Base-by-base conservation (phyloP, 768 basidiomycete genomes). In the Naganishia kalamii region DNA sequence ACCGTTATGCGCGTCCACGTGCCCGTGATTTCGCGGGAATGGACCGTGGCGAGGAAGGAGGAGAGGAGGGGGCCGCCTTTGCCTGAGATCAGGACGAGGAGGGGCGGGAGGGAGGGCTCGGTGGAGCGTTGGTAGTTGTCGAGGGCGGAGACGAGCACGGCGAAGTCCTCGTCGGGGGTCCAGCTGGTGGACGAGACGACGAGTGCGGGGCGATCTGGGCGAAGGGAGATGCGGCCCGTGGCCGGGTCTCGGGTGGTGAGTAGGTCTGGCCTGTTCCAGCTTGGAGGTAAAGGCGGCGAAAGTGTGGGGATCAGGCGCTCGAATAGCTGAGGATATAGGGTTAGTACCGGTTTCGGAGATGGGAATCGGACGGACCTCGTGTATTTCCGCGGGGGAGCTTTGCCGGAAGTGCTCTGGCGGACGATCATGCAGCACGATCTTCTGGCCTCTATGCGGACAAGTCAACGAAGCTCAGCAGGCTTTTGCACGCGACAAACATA, bases 161-260 rank as follows among this genome's bases (percentile, higher is more conserved):
- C 80, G 69, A 99, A 97, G 75, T 98, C 92, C 76, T 99, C 96
- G 72, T 99, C 96, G 6, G 90, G 85, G 0, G 96, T 98, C 94
- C 94, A 98, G 17, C 89, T 92, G 0, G 96, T 99, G 69, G 90
- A 90, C 25, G 89, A 91, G 29, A 99, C 86, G 19, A 97, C 69
- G 1, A 98, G 80, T 0, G 91, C 92, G 4, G 92, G 90, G 63
- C 93, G 82, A 68, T 91, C 89, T 1, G 79, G 71, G 35, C 89
- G 84, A 21, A 51, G 23, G 5, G n/a, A 7, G 25, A 40, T 52
- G 27, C 41, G 48, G 50, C 32, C 15, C 21, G 64, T 47, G 67
- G 57, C 43, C 29, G 65, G 47, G 67, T 15, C 48, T 60, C 25
- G 13, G 69, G n/a, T 40, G 70, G 66, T 6, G 73, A 54, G 4